Conservation (phyloP, 2,329 filamentous ascomycete genomes). For the Sarocladium oryzae region DNA sequence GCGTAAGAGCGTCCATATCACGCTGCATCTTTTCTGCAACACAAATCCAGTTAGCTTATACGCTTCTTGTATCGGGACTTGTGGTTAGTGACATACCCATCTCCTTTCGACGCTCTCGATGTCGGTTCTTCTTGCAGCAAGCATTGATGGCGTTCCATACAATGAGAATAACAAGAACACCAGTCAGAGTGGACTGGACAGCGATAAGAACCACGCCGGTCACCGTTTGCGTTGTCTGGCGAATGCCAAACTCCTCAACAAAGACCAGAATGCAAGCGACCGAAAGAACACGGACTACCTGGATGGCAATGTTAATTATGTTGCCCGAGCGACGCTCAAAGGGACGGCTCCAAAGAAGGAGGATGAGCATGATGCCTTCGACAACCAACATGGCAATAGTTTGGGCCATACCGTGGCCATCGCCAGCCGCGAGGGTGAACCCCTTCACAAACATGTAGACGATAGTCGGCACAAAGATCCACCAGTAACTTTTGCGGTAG, state of each 20-base stretch:
- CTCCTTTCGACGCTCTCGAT: constrained; percentile 81
- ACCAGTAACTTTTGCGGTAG: constrained; percentile 94
- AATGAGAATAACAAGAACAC: constrained; percentile 77
- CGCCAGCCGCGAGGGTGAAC: constrained; percentile 73
- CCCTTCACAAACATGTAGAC: constrained; percentile 88
- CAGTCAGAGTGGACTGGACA: constrained; percentile 82
- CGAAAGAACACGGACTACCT: constrained; percentile 81
- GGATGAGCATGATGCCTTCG: constrained; percentile 69
- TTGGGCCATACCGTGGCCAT: constrained; percentile 80
- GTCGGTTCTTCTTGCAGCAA: constrained; percentile 82
- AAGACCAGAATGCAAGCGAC: constrained; percentile 87
- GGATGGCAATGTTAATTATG: constrained; percentile 89
- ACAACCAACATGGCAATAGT: constrained; percentile 73
- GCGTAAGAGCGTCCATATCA: constrained; percentile 76
- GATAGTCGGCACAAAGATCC: constrained; percentile 87
- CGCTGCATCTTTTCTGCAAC: constrained; percentile 64
- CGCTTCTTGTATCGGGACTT: too few species aligned
- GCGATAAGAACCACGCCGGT: constrained; percentile 89
- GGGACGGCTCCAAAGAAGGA: constrained; percentile 80
- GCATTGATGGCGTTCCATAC: constrained; percentile 80
- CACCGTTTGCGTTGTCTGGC: constrained; percentile 88
- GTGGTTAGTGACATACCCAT: constrained; percentile 57
- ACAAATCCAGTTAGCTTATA: not conserved
- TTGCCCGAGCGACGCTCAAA: constrained; percentile 83
- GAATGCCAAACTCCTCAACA: constrained; percentile 84